Percentiles rank a stretch among this genome's conserved stretches.
Evolutionary conservation across 768 basidiomycete genomes (phyloP).

Genomic region (Naganishia onofrii): DNA sequence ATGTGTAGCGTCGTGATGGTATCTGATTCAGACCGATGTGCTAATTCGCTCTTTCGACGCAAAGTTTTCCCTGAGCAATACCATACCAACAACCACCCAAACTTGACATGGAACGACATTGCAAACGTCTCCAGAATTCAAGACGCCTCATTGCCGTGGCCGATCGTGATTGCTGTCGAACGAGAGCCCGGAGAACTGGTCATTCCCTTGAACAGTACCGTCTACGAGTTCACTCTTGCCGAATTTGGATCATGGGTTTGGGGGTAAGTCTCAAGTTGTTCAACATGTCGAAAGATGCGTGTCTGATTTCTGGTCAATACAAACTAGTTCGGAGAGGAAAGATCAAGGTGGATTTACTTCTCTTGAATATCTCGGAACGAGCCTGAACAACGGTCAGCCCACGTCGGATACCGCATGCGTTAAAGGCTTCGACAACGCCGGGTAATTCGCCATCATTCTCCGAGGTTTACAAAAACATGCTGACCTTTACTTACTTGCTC

Average conservation of each 20-base stretch:
- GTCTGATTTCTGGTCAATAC: background rate
- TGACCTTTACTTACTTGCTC: constrained; percentile 43
- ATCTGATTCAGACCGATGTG: background rate
- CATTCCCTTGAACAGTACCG: constrained; percentile 47
- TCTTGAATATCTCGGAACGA: constrained; percentile 62
- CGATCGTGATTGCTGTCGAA: constrained; percentile 52
- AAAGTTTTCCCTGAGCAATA: constrained; percentile 47
- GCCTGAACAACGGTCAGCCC: constrained; percentile 61
- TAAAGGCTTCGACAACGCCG: constrained; percentile 68
- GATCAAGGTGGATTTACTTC: constrained; percentile 65
- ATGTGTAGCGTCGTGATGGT: background rate
- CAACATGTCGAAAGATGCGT: background rate
- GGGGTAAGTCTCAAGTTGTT: background rate
- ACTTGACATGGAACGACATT: constrained; percentile 44
- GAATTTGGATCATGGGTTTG: constrained; percentile 50
- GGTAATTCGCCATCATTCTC: constrained; percentile 25
- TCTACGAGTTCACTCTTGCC: constrained; percentile 50
- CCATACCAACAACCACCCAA: constrained; percentile 43
- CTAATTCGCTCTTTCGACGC: constrained; percentile 7
- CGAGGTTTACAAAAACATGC: background rate
- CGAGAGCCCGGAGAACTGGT: constrained; percentile 47
- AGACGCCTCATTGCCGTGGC: constrained; percentile 45
- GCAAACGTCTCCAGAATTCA: constrained; percentile 34
- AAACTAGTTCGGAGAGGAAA: constrained; percentile 48
- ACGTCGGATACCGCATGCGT: constrained; percentile 64